These are phyloP conservation scores for Myxozyma udenii DNA, from an alignment of 805 yeast species.

Conservation along the genomic window DNA sequence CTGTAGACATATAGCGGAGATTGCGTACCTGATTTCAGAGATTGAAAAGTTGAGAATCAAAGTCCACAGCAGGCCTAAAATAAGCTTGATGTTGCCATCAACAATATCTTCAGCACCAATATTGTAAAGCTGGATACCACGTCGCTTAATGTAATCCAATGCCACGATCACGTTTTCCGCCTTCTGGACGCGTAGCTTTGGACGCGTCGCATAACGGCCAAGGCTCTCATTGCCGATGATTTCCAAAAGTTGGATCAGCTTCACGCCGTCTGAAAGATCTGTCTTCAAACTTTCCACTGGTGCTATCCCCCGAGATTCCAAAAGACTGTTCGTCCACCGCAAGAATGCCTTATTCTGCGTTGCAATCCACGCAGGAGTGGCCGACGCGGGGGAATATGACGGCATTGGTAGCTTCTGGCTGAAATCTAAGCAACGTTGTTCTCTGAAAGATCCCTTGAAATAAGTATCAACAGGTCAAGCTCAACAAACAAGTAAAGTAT, in stretches of 20 bases:
- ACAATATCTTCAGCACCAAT: slow-evolving; percentile 76
- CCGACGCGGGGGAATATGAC: neutral
- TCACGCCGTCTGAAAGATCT: slow-evolving; percentile 40
- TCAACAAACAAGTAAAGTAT: too few relatives aligned
- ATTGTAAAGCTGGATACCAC: slow-evolving; percentile 40
- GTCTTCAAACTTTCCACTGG: slow-evolving; percentile 33
- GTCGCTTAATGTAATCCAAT: slow-evolving; percentile 38
- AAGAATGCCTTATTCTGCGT: slow-evolving; percentile 42
- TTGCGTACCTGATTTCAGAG: slow-evolving; percentile 37
- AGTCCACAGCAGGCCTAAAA: slow-evolving; percentile 84
- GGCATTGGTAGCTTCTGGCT: too few relatives aligned
- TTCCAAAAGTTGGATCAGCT: slow-evolving; percentile 40
- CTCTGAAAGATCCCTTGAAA: too few relatives aligned
- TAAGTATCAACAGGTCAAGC: too few relatives aligned
- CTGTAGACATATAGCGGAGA: neutral
- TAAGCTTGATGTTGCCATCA: slow-evolving; percentile 90
- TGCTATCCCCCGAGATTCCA: slow-evolving; percentile 32
- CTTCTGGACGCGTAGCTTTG: slow-evolving; percentile 40
- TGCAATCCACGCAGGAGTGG: slow-evolving; percentile 41
- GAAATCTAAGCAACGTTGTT: too few relatives aligned
- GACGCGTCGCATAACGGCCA: slow-evolving; percentile 37
- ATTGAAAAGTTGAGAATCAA: slow-evolving; percentile 42
- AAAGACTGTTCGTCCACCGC: slow-evolving; percentile 42
- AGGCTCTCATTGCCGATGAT: slow-evolving; percentile 39
- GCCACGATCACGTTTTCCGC: slow-evolving; percentile 42